A percentile compares a stretch with the other conserved stretches of the same genome.
phyloP scores from a whole-genome alignment of 306 rosid species.

The Quercus rubra region DNA sequence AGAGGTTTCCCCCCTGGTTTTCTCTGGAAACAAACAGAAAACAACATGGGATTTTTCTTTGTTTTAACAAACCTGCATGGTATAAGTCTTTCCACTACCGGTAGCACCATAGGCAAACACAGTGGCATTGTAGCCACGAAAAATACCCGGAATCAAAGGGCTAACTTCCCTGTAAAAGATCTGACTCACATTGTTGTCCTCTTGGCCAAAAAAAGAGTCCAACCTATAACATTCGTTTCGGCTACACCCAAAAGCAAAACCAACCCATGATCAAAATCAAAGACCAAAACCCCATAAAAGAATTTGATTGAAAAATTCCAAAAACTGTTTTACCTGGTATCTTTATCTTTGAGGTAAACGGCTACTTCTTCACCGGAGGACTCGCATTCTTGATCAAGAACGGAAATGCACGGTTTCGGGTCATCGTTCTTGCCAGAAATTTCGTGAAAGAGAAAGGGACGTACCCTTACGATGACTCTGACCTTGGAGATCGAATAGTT shows the following conservation, averaged over 20 bases:
- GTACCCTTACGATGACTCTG: slow-evolving; percentile 75
- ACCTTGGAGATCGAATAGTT: slow-evolving; percentile 53
- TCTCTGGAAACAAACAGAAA: background rate
- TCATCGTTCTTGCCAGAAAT: slow-evolving; percentile 21
- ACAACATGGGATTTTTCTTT: background rate
- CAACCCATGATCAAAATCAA: background rate
- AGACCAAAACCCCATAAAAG: background rate
- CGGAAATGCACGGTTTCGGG: slow-evolving; percentile 52
- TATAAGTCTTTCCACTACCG: slow-evolving; percentile 90
- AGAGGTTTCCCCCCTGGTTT: background rate
- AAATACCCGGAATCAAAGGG: slow-evolving; percentile 69
- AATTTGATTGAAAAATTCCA: background rate
- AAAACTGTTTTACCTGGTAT: slow-evolving; percentile 52
- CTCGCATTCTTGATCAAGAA: slow-evolving; percentile 36
- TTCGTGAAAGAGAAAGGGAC: slow-evolving; percentile 73
- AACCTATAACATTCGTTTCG: slow-evolving; percentile 78
- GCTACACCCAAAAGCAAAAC: slow-evolving; percentile 31
- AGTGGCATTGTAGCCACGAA: slow-evolving; percentile 70
- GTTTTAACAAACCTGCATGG: slow-evolving; percentile 75
- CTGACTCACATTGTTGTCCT: slow-evolving; percentile 61
- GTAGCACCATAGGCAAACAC: slow-evolving; percentile 98
- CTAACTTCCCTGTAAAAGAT: slow-evolving; percentile 69
- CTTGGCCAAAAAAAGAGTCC: slow-evolving; percentile 75
- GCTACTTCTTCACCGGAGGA: slow-evolving; percentile 38
- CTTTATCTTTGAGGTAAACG: slow-evolving; percentile 71